Evolutionary conservation across 2,329 filamentous ascomycete species (phyloP), one percentile per base, ranked within the genome.

Genomic region (Colletotrichum phormii): DNA sequence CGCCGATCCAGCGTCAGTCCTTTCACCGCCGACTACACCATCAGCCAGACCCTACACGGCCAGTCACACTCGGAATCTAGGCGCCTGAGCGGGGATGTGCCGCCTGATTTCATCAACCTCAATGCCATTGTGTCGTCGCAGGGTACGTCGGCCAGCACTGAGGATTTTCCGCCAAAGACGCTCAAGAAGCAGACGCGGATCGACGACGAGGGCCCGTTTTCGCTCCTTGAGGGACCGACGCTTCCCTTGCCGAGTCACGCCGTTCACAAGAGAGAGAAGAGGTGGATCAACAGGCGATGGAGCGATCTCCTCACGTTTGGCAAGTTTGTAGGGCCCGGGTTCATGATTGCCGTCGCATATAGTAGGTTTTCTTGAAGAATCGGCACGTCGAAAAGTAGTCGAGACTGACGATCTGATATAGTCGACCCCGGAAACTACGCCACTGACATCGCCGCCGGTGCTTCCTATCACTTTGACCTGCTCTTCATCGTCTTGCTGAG

Each of bases 401-500:
- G 9, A 18, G n/a, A 37, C 60, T 72, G 15, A 73, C 55, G 5
- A 1, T 9, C 24, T 11, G 11, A 6, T 24, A 2, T 65, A 88
- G 86, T 90, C 77, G 89, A 90, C 74, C 89, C 86, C 61, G 90
- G 90, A 71, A 94, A 94, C 80, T 94, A 94, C 78, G 87, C 91
- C 1, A 94, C 92, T 22, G 92, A 92, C 79, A 89, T 93, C 65
- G 88, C 90, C 12, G 92, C 92, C 60, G 92, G 92, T 64, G 90
- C 92, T 3, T 86, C 88, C 1, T 93, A 91, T 80, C 87, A 87
- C 65, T 94, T 91, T 82, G 86, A 84, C 59, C 86, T 94, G 59
- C 86, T 94, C 2, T 94, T 93, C 82, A 86, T 94, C 76, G 88
- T 94, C 54, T 84, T 94, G 12, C 84, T 93, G 77, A 90, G 89